A percentile compares a stretch with the other conserved stretches of the same genome.
Evolutionary conservation across 2,329 filamentous ascomycete genomes (phyloP).

Genomic region (Cryphonectria parasitica): DNA sequence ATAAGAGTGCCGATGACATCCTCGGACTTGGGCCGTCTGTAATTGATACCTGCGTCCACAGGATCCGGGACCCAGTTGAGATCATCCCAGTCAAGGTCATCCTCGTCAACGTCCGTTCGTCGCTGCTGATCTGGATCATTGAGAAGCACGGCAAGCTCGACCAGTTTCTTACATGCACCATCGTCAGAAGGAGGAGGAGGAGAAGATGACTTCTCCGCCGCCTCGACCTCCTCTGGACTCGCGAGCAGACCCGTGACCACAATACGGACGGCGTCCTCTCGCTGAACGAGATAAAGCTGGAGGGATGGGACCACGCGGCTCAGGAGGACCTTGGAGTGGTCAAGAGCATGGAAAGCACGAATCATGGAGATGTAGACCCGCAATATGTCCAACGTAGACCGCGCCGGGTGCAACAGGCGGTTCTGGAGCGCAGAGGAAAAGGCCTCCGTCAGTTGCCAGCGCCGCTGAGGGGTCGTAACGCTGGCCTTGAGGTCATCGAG

Average conservation of each 20-base stretch:
- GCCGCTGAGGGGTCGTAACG: constrained; percentile 68
- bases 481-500: constrained; percentile 75
- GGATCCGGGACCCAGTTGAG: constrained; percentile 94
- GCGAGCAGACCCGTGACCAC: constrained; percentile 76
- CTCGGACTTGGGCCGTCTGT: constrained; percentile 83
- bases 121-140: constrained; percentile 62
- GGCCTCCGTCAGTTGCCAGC: constrained; percentile 69
- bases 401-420: constrained; percentile 73
- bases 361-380: constrained; percentile 81
- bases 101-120: constrained; percentile 59
- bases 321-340: constrained; percentile 77
- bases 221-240: constrained; percentile 54
- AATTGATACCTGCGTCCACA: constrained; percentile 89
- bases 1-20: constrained; percentile 91
- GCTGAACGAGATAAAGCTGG: constrained; percentile 74
- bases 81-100: constrained; percentile 86
- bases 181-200: neutral
- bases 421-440: constrained; percentile 69
- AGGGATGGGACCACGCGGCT: constrained; percentile 74
- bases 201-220: constrained; percentile 31
- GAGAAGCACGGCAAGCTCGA: constrained; percentile 70
- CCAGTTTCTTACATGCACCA: constrained; percentile 50
- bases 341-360: constrained; percentile 73
- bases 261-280: constrained; percentile 75
- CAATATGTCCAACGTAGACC: constrained; percentile 75